Conservation (phyloP, 306 rosid genomes). For the Elaeagnus macrophylla region DNA sequence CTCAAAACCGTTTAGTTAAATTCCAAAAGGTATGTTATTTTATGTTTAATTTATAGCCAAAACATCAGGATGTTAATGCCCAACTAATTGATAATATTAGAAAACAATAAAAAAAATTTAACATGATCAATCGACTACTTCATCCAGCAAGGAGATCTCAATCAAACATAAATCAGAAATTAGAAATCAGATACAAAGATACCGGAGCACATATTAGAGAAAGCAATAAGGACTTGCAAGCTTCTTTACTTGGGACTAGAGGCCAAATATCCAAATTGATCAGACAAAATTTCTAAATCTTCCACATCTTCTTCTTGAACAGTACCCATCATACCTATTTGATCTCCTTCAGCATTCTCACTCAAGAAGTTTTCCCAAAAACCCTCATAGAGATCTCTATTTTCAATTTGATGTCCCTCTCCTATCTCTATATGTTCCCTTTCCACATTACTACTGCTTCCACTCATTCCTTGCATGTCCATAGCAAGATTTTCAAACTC, state of each 20-base stretch:
- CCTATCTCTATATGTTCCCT: slow-evolving; percentile 7
- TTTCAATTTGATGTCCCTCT: slow-evolving; percentile 19
- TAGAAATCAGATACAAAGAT: background rate
- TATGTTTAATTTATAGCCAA: too few relatives aligned
- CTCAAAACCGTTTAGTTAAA: too few relatives aligned
- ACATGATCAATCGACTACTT: background rate
- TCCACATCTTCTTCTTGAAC: slow-evolving; percentile 23
- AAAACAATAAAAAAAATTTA: too few relatives aligned
- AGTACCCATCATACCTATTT: slow-evolving; percentile 1
- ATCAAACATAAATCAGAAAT: background rate
- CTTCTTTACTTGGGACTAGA: slow-evolving; percentile 31
- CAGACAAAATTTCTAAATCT: slow-evolving; percentile 37
- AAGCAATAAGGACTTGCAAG: background rate
- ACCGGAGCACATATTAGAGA: slow-evolving; percentile 9
- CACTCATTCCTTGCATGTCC: slow-evolving; percentile 11
- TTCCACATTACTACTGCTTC: background rate
- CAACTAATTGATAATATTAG: too few relatives aligned
- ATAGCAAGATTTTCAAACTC: slow-evolving; percentile 25
- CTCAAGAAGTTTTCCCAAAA: slow-evolving; percentile 54
- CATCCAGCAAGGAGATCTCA: background rate
- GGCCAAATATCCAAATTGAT: slow-evolving; percentile 42
- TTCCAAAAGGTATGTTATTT: too few relatives aligned
- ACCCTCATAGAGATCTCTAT: slow-evolving; percentile 15
- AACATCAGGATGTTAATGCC: too few relatives aligned
- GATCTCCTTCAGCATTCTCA: slow-evolving; percentile 23